These are phyloP conservation scores for Tetradesmus lagerheimii DNA, from an alignment of 139 green algal genomes.

Conservation along the genomic window DNA sequence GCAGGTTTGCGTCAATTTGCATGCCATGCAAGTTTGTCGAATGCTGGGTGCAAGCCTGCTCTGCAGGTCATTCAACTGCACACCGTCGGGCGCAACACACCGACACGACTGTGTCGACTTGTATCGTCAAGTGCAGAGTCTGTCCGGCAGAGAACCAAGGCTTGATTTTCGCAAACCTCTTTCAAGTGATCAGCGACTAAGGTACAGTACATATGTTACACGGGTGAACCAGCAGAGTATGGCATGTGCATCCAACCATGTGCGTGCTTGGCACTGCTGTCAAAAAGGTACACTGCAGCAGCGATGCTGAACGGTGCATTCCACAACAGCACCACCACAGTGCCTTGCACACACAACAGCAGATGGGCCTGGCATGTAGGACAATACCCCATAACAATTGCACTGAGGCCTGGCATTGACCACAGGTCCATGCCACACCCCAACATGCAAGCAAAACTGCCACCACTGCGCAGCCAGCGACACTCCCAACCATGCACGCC, in stretches of 20 bases:
- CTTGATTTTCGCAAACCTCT: too few relatives aligned
- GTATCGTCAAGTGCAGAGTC: too few relatives aligned
- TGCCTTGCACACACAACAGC: not conserved
- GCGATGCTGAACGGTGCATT: not conserved
- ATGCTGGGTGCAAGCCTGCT: too few relatives aligned
- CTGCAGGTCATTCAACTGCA: too few relatives aligned
- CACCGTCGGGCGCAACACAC: too few relatives aligned
- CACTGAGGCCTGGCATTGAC: too few relatives aligned
- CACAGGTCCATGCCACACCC: too few relatives aligned
- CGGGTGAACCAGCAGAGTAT: not conserved
- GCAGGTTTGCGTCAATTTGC: too few relatives aligned
- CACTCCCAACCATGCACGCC: not conserved
- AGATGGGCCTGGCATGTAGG: not conserved
- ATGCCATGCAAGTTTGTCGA: too few relatives aligned
- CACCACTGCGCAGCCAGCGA: not conserved
- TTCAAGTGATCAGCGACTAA: not conserved
- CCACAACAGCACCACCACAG: not conserved
- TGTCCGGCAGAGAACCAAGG: too few relatives aligned
- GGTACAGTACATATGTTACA: constrained; percentile 4
- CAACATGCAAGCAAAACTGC: not conserved
- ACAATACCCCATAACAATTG: not conserved
- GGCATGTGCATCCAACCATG: not conserved
- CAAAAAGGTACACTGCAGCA: not conserved
- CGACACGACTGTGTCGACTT: too few relatives aligned
- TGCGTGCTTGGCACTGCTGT: not conserved